A percentile compares a stretch with the other conserved stretches of the same genome.
phyloP scores from a whole-genome alignment of 2,329 filamentous ascomycete species.

The Aphanocladium album region DNA sequence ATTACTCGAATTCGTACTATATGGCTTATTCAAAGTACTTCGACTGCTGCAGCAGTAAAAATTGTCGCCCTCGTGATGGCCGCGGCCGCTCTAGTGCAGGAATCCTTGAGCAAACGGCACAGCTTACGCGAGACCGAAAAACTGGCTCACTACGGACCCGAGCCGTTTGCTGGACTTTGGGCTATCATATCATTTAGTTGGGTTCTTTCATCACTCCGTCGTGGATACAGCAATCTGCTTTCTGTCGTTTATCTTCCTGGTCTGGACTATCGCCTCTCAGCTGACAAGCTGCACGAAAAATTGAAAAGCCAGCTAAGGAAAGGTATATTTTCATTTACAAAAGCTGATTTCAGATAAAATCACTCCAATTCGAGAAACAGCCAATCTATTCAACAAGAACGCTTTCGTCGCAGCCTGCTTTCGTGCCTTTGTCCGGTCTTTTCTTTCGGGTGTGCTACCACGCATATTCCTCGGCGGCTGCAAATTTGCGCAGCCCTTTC shows the following conservation, averaged over 20 bases:
- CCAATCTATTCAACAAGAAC: constrained; percentile 3
- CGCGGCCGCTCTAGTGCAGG: constrained; percentile 28
- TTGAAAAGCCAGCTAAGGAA: not conserved
- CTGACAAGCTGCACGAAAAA: constrained; percentile 3
- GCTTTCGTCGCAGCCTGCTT: constrained; percentile 13
- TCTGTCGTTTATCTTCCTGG: constrained; percentile 27
- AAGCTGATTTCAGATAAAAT: too few relatives aligned
- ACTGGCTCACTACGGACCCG: constrained; percentile 1
- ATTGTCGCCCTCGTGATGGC: constrained; percentile 28
- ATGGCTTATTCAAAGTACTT: constrained; percentile 22
- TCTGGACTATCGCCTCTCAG: constrained; percentile 15
- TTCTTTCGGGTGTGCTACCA: constrained; percentile 22
- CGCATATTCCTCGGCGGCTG: constrained; percentile 27
- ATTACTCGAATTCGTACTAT: constrained; percentile 33
- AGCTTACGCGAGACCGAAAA: constrained; percentile 4
- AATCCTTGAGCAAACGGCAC: constrained; percentile 21
- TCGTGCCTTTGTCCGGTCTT: constrained; percentile 12
- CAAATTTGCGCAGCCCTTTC: constrained; percentile 35
- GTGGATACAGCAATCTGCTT: constrained; percentile 28
- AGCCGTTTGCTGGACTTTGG: constrained; percentile 21
- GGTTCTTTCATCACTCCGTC: constrained; percentile 23
- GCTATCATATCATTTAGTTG: constrained; percentile 24
- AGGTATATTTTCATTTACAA: not conserved
- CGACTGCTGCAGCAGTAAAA: constrained; percentile 24
- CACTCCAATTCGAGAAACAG: too few relatives aligned